These are phyloP conservation scores for Aspergillus jensenii DNA, from an alignment of 2,329 filamentous ascomycete genomes.

Conservation along the genomic window DNA sequence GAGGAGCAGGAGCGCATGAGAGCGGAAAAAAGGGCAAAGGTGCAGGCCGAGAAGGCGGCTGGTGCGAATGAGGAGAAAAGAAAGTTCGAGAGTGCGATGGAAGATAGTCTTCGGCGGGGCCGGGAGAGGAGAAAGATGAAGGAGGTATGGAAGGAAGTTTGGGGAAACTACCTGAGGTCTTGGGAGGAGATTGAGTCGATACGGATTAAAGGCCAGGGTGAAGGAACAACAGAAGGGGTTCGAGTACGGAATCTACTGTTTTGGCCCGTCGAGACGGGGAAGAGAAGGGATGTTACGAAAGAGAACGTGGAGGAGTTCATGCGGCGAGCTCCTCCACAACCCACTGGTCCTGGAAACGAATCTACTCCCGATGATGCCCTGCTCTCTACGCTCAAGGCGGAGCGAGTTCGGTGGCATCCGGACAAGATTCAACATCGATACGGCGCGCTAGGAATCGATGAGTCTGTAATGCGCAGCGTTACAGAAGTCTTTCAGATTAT, in stretches of 20 bases:
- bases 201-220: slow-evolving; percentile 28
- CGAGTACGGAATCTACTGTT: slow-evolving; percentile 51
- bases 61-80: slow-evolving; percentile 26
- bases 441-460: slow-evolving; percentile 67
- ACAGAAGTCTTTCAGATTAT: slow-evolving; percentile 91
- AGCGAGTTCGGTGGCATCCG: slow-evolving; percentile 93
- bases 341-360: background rate
- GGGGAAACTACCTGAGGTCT: slow-evolving; percentile 62
- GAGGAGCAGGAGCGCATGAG: slow-evolving; percentile 70
- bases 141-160: slow-evolving; percentile 55
- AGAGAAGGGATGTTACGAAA: slow-evolving; percentile 56
- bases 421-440: slow-evolving; percentile 95
- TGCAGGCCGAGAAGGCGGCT: slow-evolving; percentile 38
- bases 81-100: slow-evolving; percentile 62
- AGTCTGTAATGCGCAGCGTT: slow-evolving; percentile 71
- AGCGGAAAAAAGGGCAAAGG: slow-evolving; percentile 51
- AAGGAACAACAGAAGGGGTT: slow-evolving; percentile 30
- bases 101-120: slow-evolving; percentile 66
- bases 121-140: slow-evolving; percentile 55
- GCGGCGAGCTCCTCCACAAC: slow-evolving; percentile 47
- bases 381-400: slow-evolving; percentile 66
- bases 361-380: slow-evolving; percentile 34
- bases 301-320: slow-evolving; percentile 70
- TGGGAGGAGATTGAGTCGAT: slow-evolving; percentile 58
- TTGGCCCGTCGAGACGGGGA: slow-evolving; percentile 72